Evolutionary conservation across 345 rosid genomes (phyloP).

Genomic region (Toxicodendron radicans): DNA sequence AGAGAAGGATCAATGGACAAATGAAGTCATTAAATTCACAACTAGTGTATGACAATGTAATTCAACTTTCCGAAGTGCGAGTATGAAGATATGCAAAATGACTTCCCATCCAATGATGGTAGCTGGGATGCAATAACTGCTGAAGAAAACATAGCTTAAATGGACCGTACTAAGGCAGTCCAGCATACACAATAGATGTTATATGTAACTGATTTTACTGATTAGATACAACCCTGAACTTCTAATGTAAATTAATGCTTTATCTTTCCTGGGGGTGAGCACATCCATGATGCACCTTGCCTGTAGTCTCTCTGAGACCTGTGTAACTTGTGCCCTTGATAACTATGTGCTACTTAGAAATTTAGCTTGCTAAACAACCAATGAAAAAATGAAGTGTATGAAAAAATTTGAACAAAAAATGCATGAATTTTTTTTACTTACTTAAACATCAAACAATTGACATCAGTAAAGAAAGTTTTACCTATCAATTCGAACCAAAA

Average conservation of each 20-base stretch:
- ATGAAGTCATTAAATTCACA: too few species aligned
- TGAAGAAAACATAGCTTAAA: background rate
- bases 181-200: background rate
- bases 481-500: constrained; percentile 77
- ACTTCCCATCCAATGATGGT: background rate
- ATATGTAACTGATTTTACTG: background rate
- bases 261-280: too few species aligned
- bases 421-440: background rate
- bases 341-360: constrained; percentile 1
- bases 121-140: background rate
- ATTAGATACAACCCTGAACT: background rate
- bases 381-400: background rate
- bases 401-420: background rate
- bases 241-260: background rate
- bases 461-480: constrained; percentile 23
- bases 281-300: background rate
- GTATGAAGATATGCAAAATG: background rate
- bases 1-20: constrained; percentile 11
- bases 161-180: background rate
- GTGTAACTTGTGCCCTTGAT: background rate
- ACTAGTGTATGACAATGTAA: too few species aligned
- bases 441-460: background rate
- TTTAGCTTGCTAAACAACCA: background rate
- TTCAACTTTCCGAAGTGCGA: constrained; percentile 2
- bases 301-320: background rate